Evolutionary conservation across 2,329 filamentous ascomycete genomes (phyloP), one percentile per base, ranked within the genome.

Genomic region (Pseudohalonectria lignicola): DNA sequence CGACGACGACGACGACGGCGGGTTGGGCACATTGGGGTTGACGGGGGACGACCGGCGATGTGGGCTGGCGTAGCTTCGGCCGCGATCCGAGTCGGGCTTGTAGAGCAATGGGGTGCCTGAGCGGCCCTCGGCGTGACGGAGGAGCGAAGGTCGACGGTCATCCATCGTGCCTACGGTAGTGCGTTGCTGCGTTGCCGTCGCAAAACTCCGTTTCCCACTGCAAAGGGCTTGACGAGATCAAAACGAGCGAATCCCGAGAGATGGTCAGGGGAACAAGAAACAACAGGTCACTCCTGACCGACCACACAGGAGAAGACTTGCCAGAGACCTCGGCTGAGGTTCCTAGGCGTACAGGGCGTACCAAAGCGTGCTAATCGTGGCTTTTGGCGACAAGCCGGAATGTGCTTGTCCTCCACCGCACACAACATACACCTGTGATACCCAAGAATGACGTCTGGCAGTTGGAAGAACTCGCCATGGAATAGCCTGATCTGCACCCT

Each of bases 21-120:
- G 36, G 13, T 9, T 10, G 6, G 23, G 34, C 19, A 17, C 33
- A 21, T 38, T 31, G 12, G 34, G 25, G 5, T 23, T 39, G 11
- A 39, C 41, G 9, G 41, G 37, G 3, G 37, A 29, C 9, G 35
- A 41, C 34, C 38, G 28, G n/a, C n/a, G n/a, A n/a, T n/a, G n/a
- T n/a, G n/a, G n/a, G 12, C 37, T 40, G 12, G 41, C 21, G 12
- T 41, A 41, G 18, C 41, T 41, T 17, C 41, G 44, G 20, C 39
- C 43, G 3, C 21, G 17, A 17, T 36, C 34, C 4, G 21, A 25
- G 25, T 36, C 34, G n/a, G 34, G 15, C 26, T 36, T 36, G 34
- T 36, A 36, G 28, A 37, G 35, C 2, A 37, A 28, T 16, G 35
- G 35, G 10, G 35, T 37, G 25, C 18, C 35, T 5, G 35, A 37